Base-by-base conservation (phyloP, 495 filamentous ascomycete species). In the Penicillium cinerascens region DNA sequence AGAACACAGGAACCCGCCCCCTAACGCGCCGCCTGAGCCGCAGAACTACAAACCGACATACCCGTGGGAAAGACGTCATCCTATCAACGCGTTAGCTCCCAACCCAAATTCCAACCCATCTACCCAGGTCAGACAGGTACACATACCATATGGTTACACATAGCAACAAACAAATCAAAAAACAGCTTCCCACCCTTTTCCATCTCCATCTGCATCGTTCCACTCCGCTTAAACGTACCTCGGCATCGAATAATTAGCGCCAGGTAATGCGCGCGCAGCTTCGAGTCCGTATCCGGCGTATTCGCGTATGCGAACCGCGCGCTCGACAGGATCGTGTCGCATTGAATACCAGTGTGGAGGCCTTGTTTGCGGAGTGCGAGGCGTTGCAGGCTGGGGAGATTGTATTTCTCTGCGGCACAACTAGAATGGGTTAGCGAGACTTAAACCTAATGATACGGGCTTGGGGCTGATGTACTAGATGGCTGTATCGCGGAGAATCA, bases 191-290 rank as follows among this genome's bases (percentile, higher is more conserved):
- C 89, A 18, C 91, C 91, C 57, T 78, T 78, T 67, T 89, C 86
- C 91, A 96, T 96, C 76, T 95, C 91, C 61, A 87, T 81, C 72
- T 96, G 91, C 91, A 96, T 95, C n/a, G 91, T 96, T 54, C 91
- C 91, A 70, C 89, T 95, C 35, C 88, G 76, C 78, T 93, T 96
- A 76, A 96, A 96, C 4, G 88, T 95, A 55, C 77, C 78, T 54
- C 89, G 78, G 61, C 84, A 86, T 55, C 91, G 80, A 58, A 96
- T 92, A 69, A 96, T 95, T 65, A 96, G 79, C 22, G 91, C 90
- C 21, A 96, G 83, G 61, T 95, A 96, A 71, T 96, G 91, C 27
- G 91, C 90, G 46, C 91, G 79, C 46, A 96, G 80, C 67, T 88
- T 88, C 22, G 88, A 91, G 76, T 96, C 91, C 16, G 78, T 86